Evolutionary conservation across 1,139 yeast genomes (phyloP), one percentile per base, ranked within the genome.

Genomic region (Diutina siamensis): DNA sequence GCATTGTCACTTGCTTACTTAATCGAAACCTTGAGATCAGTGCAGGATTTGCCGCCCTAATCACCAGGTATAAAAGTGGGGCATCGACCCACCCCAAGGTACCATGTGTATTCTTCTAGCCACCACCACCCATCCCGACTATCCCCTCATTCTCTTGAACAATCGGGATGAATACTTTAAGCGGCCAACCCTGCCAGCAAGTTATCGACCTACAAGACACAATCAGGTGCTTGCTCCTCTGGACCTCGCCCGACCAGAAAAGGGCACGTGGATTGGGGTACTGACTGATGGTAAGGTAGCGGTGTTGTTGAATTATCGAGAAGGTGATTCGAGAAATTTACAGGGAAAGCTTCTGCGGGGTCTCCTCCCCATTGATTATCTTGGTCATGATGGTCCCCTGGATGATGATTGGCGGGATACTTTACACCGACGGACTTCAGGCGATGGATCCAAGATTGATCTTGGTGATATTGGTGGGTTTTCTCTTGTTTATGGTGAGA

Each of bases 251-350:
- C 65, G 92, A 46, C 63, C 68, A 1, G 89, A 80, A 51, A 87
- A 78, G 54, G 97, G 98, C 0, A 85, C 97, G 0, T 92, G 98
- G 98, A 76, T 87, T 2, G 97, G 96, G 0, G 73, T 83, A 2
- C 74, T 79, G 44, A 66, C 66, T 31, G 60, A 57, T 2, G 94
- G 94, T 0, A 72, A 76, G 48, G 51, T 89, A 2, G 85, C 95
- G 0, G 83, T 83, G 2, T 67, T 92, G 40, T 79, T 92, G 19
- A 92, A 92, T 58, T 80, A 76, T 55, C 66, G 86, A 57, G 81
- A 76, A 56, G 51, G 54, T 2, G 61, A 58, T 35, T 48, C 42
- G n/a, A 27, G 42, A 9, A 38, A 38, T 17, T 15, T 38, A 15
- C 42, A 25, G 25, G 42, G 79, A 46, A 65, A 65, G 42, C 59